Conservation (phyloP, 2,329 filamentous ascomycete genomes). For the Claviceps capensis region DNA sequence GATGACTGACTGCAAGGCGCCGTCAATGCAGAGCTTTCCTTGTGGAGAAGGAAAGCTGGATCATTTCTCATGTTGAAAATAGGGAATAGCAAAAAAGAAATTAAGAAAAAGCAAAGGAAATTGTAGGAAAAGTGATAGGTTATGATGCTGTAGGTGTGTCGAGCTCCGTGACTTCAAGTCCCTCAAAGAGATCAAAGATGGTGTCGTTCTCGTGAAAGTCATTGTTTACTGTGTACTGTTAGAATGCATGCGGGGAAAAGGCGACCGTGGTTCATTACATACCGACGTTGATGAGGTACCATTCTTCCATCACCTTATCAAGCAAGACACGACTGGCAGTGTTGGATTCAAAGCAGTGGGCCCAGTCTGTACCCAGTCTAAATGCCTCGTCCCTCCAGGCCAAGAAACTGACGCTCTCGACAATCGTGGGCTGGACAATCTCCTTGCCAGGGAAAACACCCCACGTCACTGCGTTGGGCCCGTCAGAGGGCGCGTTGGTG, state of each 20-base stretch:
- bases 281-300: slow-evolving; percentile 94
- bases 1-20: slow-evolving; percentile 3
- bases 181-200: slow-evolving; percentile 79
- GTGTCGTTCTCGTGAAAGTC: slow-evolving; percentile 78
- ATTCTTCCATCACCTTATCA: slow-evolving; percentile 71
- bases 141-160: slow-evolving; percentile 23
- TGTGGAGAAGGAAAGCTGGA: slow-evolving; percentile 6
- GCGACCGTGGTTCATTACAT: slow-evolving; percentile 20
- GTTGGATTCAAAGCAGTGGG: slow-evolving; percentile 67
- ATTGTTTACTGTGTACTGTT: slow-evolving; percentile 62
- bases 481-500: slow-evolving; percentile 73
- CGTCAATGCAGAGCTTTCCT: slow-evolving; percentile 6
- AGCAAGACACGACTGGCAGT: slow-evolving; percentile 71
- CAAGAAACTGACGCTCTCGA: slow-evolving; percentile 92
- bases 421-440: slow-evolving; percentile 99
- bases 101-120: not conserved
- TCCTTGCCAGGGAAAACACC: slow-evolving; percentile 98
- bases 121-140: not conserved
- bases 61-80: not conserved
- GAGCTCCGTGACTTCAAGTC: slow-evolving; percentile 53
- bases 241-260: not conserved
- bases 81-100: not conserved
- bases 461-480: slow-evolving; percentile 98
- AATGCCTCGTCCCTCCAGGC: slow-evolving; percentile 99
- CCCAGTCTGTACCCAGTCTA: slow-evolving; percentile 84